Base-by-base conservation (phyloP, 2,329 filamentous ascomycete species). In the Fusarium sp. region DNA sequence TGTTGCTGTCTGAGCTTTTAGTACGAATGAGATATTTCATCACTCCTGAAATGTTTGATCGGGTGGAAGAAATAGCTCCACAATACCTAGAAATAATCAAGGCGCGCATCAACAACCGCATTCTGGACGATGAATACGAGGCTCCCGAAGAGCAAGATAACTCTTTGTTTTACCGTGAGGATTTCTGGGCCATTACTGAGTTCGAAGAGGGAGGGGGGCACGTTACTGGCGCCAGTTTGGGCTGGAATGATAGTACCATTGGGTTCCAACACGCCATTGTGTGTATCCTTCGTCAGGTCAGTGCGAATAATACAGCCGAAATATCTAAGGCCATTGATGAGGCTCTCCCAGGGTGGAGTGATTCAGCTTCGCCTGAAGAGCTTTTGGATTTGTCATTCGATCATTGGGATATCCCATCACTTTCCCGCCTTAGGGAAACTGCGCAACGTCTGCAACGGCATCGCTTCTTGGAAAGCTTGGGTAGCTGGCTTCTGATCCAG, bases 191-290 rank as follows among this genome's bases (percentile, higher is more conserved):
- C 0, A 5, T 45, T 13, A 1, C 14, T 0, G 6, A 48, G 7
- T 50, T 50, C n/a, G n/a, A n/a, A n/a, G n/a, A n/a, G n/a, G n/a
- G n/a, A n/a, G n/a, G n/a, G n/a, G n/a, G n/a, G n/a, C n/a, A n/a
- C n/a, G n/a, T n/a, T n/a, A n/a, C 7, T 6, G 1, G 7, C 8
- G 14, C 15, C 3, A 0, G 12, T 4, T n/a, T 51, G 16, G 0
- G 3, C 16, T 38, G 24, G 26, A 0, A 4, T 3, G 42, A 59
- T 9, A 38, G 18, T 5, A 31, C 56, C 3, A 1, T 59, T 7
- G 22, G 35, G 5, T 35, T 48, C 1, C 22, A 33, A 13, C 10
- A 1, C 1, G 53, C 14, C 20, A 18, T 36, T 10, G 24, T 48
- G 7, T 45, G 55, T 20, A 22, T 44, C 4, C n/a, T 69, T 12